Base-by-base conservation (phyloP, 768 basidiomycete genomes). In the Dioszegia aurantiaca region DNA sequence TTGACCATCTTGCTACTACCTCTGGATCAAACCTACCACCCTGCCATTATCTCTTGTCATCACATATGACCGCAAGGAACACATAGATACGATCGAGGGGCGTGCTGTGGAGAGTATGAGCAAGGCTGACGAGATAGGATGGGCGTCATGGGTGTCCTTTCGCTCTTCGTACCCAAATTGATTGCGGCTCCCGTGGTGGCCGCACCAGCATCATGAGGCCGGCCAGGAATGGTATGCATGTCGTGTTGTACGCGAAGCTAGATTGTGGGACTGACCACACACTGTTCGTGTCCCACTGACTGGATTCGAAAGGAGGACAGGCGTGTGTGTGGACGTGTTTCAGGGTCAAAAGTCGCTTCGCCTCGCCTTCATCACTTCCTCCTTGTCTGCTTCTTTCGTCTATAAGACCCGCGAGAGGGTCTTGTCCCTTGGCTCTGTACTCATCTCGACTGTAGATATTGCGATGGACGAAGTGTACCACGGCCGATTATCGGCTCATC, bases 101-200 rank as follows among this genome's bases (percentile, higher is more conserved):
- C n/a, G n/a, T n/a, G n/a, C n/a, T n/a, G n/a, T n/a, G n/a, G n/a
- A n/a, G n/a, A n/a, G n/a, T n/a, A n/a, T n/a, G n/a, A n/a, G n/a
- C n/a, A n/a, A n/a, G n/a, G 31, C 54, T 56, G 39, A 56, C 19
- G 10, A n/a, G n/a, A 16, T 49, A 70, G 70, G 1, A 63, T 72
- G 62, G 68, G 54, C n/a, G 44, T 69, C 39, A 63, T 62, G 19
- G 70, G 70, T 58, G 55, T 72, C 41, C 24, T 67, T 42, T 57
- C 68, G 27, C 53, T 56, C 40, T 57, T 58, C 43, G 42, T 69
- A 55, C 70, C 67, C 3, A 61, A 60, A 39, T 41, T 68, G 39
- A 64, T 68, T 59, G 51, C 65, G 19, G 58, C 57, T 8, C 66
- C 64, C 11, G 57, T 21, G 37, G 31, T 33, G 4, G 54, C 41